Base-by-base conservation (phyloP, 164 flowering plant species). In the Santalum album region DNA sequence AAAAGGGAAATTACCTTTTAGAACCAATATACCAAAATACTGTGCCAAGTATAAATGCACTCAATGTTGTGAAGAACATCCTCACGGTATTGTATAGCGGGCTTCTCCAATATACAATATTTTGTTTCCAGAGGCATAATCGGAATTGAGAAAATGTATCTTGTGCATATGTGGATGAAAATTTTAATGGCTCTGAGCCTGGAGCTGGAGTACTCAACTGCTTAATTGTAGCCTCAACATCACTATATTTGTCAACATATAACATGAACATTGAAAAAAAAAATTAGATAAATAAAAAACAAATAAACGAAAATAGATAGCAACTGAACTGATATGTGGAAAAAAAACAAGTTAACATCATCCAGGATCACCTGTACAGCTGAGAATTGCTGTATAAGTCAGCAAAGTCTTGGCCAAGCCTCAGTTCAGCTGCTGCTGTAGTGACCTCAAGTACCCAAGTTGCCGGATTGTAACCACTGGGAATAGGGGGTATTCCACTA, bases 391-490 rank as follows among this genome's bases (percentile, higher is more conserved):
- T 68, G 71, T 87, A 91, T 43, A 77, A 43, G 27, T 66, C 62
- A 1, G 90, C 81, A 62, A 91, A 85, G 65, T 91, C 95, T 50
- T 47, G 45, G 21, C 81, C 82, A 48, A 85, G 62, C 62, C 56
- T 80, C 57, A 68, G 78, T 62, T 91, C 98, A 46, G 72, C 57
- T 42, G 85, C 80, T 38, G 85, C 72, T 27, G 92, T 87, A 59
- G 74, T 87, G 58, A 87, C 65, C 70, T 91, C 96, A 43, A 91
- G 90, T 92, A 91, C 79, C 98, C 98, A 91, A 42, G 96, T 87
- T 20, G 98, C 98, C 25, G 98, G 98, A 72, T 87, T 91, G 56
- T 84, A 87, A 22, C 85, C 95, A 59, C 49, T 49, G 10, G 82
- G 72, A 36, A 87, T 83, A 17, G 72, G 82, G 40, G 86, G 64